Percentiles rank a stretch among this genome's conserved stretches.
Evolutionary conservation across 257 asterid species (phyloP).

Genomic region (Paraleonurus japonicus): DNA sequence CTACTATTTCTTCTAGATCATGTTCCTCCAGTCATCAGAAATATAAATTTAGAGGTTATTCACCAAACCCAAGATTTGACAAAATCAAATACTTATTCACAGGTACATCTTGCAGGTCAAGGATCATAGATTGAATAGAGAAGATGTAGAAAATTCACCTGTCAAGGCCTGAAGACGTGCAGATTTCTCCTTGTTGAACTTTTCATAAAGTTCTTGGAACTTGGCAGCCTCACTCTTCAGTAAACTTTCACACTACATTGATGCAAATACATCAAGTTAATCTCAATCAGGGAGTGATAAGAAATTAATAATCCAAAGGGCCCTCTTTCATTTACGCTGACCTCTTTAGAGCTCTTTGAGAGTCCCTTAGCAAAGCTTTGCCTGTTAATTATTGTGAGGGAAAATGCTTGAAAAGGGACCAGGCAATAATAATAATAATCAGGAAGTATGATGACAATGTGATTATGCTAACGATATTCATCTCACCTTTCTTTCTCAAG

Average conservation of each 20-base stretch:
- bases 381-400: constrained; percentile 49
- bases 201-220: constrained; percentile 64
- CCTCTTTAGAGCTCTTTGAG: constrained; percentile 94
- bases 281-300: constrained; percentile 22
- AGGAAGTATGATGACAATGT: constrained; percentile 6
- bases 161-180: constrained; percentile 67
- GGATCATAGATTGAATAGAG: background rate
- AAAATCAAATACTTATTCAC: background rate
- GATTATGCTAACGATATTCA: constrained; percentile 13
- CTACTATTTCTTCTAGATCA: background rate
- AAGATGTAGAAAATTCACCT: constrained; percentile 41
- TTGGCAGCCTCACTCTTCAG: constrained; percentile 72
- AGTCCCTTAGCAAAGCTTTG: constrained; percentile 78
- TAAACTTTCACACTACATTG: constrained; percentile 73
- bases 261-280: constrained; percentile 29
- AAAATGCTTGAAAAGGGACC: constrained; percentile 16
- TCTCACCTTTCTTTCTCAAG: constrained; percentile 91
- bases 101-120: background rate
- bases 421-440: background rate
- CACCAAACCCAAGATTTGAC: constrained; percentile 1
- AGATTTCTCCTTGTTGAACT: constrained; percentile 70
- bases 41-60: constrained; percentile 1
- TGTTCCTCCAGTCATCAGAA: constrained; percentile 6
- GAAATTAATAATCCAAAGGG: constrained; percentile 18
- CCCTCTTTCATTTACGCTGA: constrained; percentile 23